Evolutionary conservation across 1,139 yeast species (phyloP).

Genomic region (Suhomyces yuchorum): DNA sequence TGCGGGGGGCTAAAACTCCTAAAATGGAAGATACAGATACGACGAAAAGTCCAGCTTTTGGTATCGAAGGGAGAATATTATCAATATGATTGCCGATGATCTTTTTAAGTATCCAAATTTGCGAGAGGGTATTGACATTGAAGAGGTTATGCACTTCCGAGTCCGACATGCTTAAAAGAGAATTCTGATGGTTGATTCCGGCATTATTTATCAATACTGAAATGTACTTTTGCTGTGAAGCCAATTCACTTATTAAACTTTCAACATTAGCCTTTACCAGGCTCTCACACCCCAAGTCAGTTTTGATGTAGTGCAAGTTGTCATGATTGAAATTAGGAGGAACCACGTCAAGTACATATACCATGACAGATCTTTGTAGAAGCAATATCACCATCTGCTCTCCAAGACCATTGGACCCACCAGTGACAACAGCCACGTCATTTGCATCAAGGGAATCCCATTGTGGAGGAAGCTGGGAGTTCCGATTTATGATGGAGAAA

Average conservation of each 20-base stretch:
- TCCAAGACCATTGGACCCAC: constrained; percentile 69
- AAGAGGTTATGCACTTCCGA: constrained; percentile 41
- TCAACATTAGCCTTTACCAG: constrained; percentile 27
- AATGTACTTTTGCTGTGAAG: constrained; percentile 33
- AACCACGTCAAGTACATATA: constrained; percentile 51
- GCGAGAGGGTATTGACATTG: constrained; percentile 60
- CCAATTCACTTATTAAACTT: constrained; percentile 31
- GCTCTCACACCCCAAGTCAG: constrained; percentile 52
- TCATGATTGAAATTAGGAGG: constrained; percentile 26
- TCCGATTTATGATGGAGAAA: constrained; percentile 2
- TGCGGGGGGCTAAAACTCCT: constrained; percentile 71
- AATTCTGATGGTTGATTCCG: constrained; percentile 58
- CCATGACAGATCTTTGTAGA: constrained; percentile 32
- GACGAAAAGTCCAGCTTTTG: constrained; percentile 42
- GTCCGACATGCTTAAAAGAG: constrained; percentile 39
- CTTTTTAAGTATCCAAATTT: constrained; percentile 50
- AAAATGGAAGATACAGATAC: constrained; percentile 70
- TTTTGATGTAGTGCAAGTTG: constrained; percentile 35
- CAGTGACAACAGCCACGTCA: constrained; percentile 58
- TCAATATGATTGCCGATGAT: constrained; percentile 32
- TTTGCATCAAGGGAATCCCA: constrained; percentile 9
- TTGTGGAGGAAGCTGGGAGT: constrained; percentile 5
- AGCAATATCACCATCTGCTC: constrained; percentile 42
- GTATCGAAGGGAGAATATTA: constrained; percentile 18
- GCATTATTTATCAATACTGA: constrained; percentile 74